phyloP scores from a whole-genome alignment of 768 basidiomycete genomes.

The Russula compacta region DNA sequence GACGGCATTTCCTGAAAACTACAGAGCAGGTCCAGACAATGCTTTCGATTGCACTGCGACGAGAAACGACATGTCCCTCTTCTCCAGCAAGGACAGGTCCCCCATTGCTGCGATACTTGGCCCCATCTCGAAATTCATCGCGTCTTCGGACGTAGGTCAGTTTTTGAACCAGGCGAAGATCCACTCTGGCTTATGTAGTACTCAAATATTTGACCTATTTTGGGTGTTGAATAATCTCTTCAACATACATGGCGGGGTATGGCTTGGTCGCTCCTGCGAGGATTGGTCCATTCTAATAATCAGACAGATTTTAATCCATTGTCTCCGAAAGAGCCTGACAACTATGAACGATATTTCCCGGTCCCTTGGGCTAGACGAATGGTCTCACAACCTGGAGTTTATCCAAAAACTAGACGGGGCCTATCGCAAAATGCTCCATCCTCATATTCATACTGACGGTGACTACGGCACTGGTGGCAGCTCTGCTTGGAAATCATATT shows the following conservation, averaged over 20 bases:
- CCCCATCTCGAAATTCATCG: background rate
- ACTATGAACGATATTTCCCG: background rate
- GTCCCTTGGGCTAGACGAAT: background rate
- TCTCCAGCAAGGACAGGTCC: background rate
- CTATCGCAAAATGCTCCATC: background rate
- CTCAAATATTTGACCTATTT: constrained; percentile 4
- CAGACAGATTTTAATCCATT: constrained; percentile 1
- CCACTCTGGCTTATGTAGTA: background rate
- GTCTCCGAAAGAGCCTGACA: background rate
- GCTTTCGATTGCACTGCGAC: background rate
- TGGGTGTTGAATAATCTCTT: constrained; percentile 12
- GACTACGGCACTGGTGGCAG: background rate
- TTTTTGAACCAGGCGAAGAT: constrained; percentile 2
- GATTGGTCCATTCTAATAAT: background rate
- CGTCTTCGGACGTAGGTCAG: background rate
- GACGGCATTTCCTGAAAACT: background rate
- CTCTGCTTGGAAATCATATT: constrained; percentile 1
- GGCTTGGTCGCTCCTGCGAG: background rate
- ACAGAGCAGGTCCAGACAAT: background rate
- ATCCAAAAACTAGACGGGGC: constrained; percentile 1
- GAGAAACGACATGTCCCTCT: background rate
- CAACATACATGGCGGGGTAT: constrained; percentile 12
- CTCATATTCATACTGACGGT: background rate
- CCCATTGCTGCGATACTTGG: background rate
- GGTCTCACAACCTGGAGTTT: background rate